Conservation (phyloP, 2,329 filamentous ascomycete genomes). For the Seiridium cupressi region DNA sequence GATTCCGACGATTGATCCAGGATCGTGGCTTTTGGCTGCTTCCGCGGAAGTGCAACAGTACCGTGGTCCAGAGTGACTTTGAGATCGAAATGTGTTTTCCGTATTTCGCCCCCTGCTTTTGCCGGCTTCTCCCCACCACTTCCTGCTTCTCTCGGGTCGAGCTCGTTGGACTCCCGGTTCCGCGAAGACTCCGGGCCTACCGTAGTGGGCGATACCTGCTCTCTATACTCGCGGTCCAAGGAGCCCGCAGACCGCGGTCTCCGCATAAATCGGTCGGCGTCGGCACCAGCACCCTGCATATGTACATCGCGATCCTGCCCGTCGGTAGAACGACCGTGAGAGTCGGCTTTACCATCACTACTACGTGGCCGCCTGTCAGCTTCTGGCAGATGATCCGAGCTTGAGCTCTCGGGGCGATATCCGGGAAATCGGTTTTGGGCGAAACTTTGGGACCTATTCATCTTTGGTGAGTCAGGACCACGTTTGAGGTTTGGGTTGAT, state of each 20-base stretch:
- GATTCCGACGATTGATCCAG: slow-evolving; percentile 49
- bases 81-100: slow-evolving; percentile 7
- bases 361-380: slow-evolving; percentile 48
- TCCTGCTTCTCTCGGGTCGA: not conserved
- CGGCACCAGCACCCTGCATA: slow-evolving; percentile 14
- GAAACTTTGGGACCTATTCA: slow-evolving; percentile 49
- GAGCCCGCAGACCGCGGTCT: slow-evolving; percentile 23
- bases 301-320: slow-evolving; percentile 18
- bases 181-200: slow-evolving; percentile 13
- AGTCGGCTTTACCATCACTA: slow-evolving; percentile 50
- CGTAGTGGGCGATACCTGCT: slow-evolving; percentile 14
- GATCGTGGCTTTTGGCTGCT: slow-evolving; percentile 25
- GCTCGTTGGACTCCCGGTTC: slow-evolving; percentile 1
- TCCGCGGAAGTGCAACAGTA: slow-evolving; percentile 39
- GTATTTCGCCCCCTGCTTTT: slow-evolving; percentile 6
- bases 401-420: slow-evolving; percentile 32
- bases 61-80: slow-evolving; percentile 23
- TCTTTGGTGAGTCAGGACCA: slow-evolving; percentile 50
- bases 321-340: slow-evolving; percentile 20
- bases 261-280: slow-evolving; percentile 12
- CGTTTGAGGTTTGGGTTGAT: slow-evolving; percentile 51
- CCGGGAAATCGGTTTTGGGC: slow-evolving; percentile 34
- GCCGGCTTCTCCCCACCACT: slow-evolving; percentile 9
- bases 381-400: slow-evolving; percentile 38
- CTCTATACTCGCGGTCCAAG: slow-evolving; percentile 17